Conservation (phyloP, 1,139 yeast genomes). For the Debaryomyces psychrophilus region DNA sequence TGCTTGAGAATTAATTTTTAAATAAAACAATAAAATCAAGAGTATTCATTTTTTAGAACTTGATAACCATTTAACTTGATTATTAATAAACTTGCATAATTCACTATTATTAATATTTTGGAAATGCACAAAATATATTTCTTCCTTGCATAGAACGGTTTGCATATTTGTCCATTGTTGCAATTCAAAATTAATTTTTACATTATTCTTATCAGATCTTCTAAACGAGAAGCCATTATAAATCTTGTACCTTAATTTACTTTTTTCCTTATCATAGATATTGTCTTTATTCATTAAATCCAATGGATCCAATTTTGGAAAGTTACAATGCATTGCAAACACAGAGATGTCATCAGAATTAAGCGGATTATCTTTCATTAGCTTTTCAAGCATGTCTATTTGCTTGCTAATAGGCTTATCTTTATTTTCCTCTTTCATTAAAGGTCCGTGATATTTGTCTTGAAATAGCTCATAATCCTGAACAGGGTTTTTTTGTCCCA, state of each 20-base stretch:
- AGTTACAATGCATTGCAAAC: conserved; percentile 44
- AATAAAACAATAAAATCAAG: no score
- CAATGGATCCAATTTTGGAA: conserved; percentile 42
- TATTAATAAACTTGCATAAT: conserved; percentile 31
- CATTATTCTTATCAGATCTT: conserved; percentile 9
- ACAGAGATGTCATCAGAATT: conserved; percentile 21
- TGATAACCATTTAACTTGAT: conserved; percentile 34
- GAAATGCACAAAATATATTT: conserved; percentile 32
- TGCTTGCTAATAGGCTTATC: conserved; percentile 8
- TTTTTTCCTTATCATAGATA: conserved; percentile 22
- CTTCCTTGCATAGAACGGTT: conserved; percentile 30
- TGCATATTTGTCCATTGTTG: conserved; percentile 40
- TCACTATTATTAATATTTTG: conserved; percentile 24
- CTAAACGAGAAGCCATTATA: conserved; percentile 24
- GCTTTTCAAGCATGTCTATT: conserved; percentile 7
- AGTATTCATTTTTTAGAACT: background rate
- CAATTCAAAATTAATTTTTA: conserved; percentile 33
- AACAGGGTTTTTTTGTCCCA: conserved; percentile 44
- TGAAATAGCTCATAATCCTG: conserved; percentile 28
- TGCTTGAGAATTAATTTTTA: no score
- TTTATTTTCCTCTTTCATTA: conserved; percentile 13
- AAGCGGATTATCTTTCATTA: conserved; percentile 23
- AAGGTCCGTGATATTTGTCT: conserved; percentile 17
- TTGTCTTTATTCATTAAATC: conserved; percentile 28
- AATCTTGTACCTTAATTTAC: background rate